Evolutionary conservation across 1,139 yeast species (phyloP).

Genomic region (Magnusiomyces fungicola): DNA sequence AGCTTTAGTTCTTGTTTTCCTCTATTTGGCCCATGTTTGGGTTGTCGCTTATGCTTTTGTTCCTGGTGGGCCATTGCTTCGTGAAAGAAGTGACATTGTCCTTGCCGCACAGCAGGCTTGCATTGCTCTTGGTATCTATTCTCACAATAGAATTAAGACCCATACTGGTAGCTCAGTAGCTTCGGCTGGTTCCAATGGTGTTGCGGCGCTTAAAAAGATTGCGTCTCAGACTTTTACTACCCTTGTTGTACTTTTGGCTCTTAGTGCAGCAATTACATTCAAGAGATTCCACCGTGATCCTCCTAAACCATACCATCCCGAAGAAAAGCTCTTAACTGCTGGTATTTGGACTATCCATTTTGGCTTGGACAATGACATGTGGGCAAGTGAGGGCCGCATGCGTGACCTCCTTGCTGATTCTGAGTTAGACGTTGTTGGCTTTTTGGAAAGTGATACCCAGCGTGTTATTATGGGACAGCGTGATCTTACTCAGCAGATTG

Average conservation of each 20-base stretch:
- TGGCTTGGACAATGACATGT: slow-evolving; percentile 94
- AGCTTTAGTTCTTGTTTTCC: slow-evolving; percentile 44
- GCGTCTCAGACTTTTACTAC: slow-evolving; percentile 26
- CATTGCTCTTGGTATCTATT: slow-evolving; percentile 34
- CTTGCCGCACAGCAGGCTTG: slow-evolving; percentile 46
- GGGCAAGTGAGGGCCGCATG: slow-evolving; percentile 95
- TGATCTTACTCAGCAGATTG: slow-evolving; percentile 83
- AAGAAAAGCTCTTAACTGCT: slow-evolving; percentile 71
- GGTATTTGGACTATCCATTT: slow-evolving; percentile 99
- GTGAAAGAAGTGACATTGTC: slow-evolving; percentile 82
- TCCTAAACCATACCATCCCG: slow-evolving; percentile 71
- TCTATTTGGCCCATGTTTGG: slow-evolving; percentile 85
- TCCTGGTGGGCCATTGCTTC: slow-evolving; percentile 79
- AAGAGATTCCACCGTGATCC: slow-evolving; percentile 51
- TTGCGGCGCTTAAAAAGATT: slow-evolving; percentile 22
- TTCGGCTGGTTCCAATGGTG: slow-evolving; percentile 17
- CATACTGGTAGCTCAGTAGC: slow-evolving; percentile 19
- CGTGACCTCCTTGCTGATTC: slow-evolving; percentile 72
- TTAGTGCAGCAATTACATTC: slow-evolving; percentile 42
- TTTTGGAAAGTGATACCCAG: slow-evolving; percentile 89
- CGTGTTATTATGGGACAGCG: slow-evolving; percentile 91
- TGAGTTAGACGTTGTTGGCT: slow-evolving; percentile 83
- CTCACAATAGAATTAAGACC: slow-evolving; percentile 21
- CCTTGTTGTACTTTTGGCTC: slow-evolving; percentile 25
- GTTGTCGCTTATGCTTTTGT: slow-evolving; percentile 97